These are phyloP conservation scores for Leishmania amazonensis DNA, from an alignment of 208 protist genomes.

Conservation along the genomic window DNA sequence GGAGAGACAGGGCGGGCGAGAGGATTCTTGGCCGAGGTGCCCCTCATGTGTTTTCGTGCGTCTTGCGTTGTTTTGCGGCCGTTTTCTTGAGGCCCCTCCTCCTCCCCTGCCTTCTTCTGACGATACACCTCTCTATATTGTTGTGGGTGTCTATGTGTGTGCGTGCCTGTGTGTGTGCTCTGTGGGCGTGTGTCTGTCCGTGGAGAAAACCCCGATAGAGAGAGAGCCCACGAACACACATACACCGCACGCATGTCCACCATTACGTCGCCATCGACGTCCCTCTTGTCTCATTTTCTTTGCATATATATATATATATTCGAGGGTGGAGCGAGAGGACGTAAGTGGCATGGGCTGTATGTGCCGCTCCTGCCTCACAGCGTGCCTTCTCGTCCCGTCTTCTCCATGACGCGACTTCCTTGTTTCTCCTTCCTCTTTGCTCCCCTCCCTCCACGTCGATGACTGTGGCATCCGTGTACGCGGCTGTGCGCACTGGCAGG, in stretches of 20 bases:
- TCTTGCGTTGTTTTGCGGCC: background rate
- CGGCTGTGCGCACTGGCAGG: background rate
- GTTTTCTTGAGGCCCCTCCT: no score
- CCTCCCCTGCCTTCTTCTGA: no score
- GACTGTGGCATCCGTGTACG: background rate
- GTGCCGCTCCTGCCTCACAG: background rate
- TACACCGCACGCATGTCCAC: background rate
- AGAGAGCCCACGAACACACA: background rate
- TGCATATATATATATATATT: conserved; percentile 3
- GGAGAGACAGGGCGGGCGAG: no score
- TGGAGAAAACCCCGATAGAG: no score
- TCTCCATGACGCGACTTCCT: background rate
- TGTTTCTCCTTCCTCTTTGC: background rate
- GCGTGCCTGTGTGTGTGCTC: background rate
- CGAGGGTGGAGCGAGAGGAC: background rate
- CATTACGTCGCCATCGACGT: background rate
- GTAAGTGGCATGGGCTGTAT: background rate
- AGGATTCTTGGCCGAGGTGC: background rate
- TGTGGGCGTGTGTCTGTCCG: no score
- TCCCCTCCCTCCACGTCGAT: background rate
- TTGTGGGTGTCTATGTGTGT: background rate
- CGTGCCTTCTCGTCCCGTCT: background rate
- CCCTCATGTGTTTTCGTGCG: background rate
- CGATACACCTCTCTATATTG: background rate
- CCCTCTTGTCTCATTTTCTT: conserved; percentile 10